These are phyloP conservation scores for Samsoniella hepiali DNA, from an alignment of 2,329 filamentous ascomycete genomes.

Conservation along the genomic window DNA sequence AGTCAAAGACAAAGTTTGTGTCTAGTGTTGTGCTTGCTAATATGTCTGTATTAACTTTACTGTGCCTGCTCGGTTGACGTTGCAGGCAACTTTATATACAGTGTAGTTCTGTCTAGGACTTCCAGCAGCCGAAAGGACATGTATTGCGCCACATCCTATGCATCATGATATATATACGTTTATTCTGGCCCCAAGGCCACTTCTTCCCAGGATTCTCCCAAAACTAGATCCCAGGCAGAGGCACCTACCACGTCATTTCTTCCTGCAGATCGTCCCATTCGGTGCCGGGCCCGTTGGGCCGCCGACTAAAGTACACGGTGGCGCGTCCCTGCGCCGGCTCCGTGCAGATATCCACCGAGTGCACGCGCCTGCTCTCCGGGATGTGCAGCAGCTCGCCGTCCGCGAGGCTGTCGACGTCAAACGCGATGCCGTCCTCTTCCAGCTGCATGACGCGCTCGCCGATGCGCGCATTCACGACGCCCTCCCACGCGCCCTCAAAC, in stretches of 20 bases:
- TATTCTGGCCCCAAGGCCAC: too few species aligned
- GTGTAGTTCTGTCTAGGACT: too few species aligned
- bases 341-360: conserved; percentile 17
- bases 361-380: conserved; percentile 9
- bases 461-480: conserved; percentile 12
- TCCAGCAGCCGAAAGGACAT: too few species aligned
- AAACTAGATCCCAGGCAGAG: too few species aligned
- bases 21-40: too few species aligned
- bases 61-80: too few species aligned
- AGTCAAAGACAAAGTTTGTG: too few species aligned
- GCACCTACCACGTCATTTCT: conserved; percentile 6
- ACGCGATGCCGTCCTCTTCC: conserved; percentile 20
- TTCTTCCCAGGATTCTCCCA: too few species aligned
- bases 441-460: conserved; percentile 18
- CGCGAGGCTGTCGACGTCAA: conserved; percentile 12
- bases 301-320: conserved; percentile 8
- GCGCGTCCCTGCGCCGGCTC: conserved; percentile 14
- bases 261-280: conserved; percentile 12
- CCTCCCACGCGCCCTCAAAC: conserved; percentile 20
- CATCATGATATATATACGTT: too few species aligned
- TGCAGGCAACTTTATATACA: too few species aligned
- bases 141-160: too few species aligned
- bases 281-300: conserved; percentile 3
- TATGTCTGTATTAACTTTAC: too few species aligned
- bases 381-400: conserved; percentile 22